phyloP scores from a whole-genome alignment of 2,329 filamentous ascomycete species.

The Aspergillus brunneoviolaceus region DNA sequence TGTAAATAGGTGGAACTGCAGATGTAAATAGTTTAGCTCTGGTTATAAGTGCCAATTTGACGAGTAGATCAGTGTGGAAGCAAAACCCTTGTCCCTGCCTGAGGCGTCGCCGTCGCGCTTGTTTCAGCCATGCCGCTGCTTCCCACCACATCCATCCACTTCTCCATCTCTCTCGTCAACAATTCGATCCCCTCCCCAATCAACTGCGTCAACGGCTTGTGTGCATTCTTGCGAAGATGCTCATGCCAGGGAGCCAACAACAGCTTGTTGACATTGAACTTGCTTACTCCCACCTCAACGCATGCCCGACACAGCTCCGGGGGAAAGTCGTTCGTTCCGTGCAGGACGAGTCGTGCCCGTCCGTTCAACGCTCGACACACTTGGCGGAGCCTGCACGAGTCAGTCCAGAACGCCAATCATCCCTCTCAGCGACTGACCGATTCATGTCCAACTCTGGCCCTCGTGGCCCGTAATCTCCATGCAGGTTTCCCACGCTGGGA shows the following conservation, averaged over 20 bases:
- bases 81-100: neutral
- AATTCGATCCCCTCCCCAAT: constrained; percentile 51
- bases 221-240: constrained; percentile 45
- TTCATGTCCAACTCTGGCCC: constrained; percentile 56
- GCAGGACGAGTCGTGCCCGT: constrained; percentile 52
- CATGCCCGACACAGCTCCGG: constrained; percentile 52
- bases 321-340: constrained; percentile 56
- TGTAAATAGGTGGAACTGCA: neutral
- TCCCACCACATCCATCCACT: constrained; percentile 51
- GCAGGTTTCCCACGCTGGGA: constrained; percentile 70
- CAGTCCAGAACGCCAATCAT: constrained; percentile 25
- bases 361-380: constrained; percentile 50
- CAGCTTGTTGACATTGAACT: constrained; percentile 56
- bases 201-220: constrained; percentile 49
- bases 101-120: neutral
- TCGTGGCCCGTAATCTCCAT: constrained; percentile 65
- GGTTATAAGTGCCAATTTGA: neutral
- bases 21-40: neutral
- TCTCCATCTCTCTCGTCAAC: constrained; percentile 52
- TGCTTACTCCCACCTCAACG: constrained; percentile 52
- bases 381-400: constrained; percentile 37
- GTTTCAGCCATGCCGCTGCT: constrained; percentile 11
- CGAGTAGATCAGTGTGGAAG: too few species aligned
- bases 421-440: neutral
- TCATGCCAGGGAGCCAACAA: constrained; percentile 47